These are phyloP conservation scores for Physaria fendleri DNA, from an alignment of 345 rosid genomes.

Conservation along the genomic window DNA sequence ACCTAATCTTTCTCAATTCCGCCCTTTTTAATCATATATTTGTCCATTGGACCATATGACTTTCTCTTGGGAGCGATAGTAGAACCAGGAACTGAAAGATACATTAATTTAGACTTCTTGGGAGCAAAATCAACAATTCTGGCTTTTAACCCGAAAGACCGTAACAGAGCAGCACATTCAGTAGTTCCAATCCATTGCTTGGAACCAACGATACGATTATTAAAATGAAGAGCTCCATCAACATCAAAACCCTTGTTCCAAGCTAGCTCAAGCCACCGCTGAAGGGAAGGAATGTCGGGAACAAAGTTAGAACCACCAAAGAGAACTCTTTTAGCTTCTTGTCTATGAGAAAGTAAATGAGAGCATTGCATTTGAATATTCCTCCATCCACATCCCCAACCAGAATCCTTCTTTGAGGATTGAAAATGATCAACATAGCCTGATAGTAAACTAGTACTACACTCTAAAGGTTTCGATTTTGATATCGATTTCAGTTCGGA, in stretches of 20 bases:
- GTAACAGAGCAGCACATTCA: conserved; percentile 70
- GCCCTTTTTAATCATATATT: conserved; percentile 30
- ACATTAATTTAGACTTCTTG: conserved; percentile 38
- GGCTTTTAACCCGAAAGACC: conserved; percentile 69
- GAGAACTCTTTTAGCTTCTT: conserved; percentile 39
- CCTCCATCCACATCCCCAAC: conserved; percentile 91
- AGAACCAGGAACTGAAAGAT: conserved; percentile 66
- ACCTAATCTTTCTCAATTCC: conserved; percentile 12
- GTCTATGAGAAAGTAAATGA: conserved; percentile 45
- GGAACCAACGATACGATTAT: conserved; percentile 42
- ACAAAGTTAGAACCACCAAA: conserved; percentile 66
- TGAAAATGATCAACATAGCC: conserved; percentile 66
- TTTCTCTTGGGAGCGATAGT: conserved; percentile 35
- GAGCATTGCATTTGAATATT: conserved; percentile 79
- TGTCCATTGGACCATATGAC: conserved; percentile 66
- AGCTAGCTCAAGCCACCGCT: conserved; percentile 79
- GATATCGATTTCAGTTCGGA: conserved; percentile 27
- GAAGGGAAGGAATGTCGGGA: conserved; percentile 66
- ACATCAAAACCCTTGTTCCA: conserved; percentile 73
- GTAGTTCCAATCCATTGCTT: conserved; percentile 62
- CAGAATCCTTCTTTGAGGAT: conserved; percentile 43
- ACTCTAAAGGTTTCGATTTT: conserved; percentile 17
- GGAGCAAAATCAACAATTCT: conserved; percentile 77
- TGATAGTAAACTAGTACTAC: conserved; percentile 32
- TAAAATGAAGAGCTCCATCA: conserved; percentile 55